A percentile compares a stretch with the other conserved stretches of the same genome.
Evolutionary conservation across 2,329 filamentous ascomycete species (phyloP).

Genomic region (Mollisia scopiformis): DNA sequence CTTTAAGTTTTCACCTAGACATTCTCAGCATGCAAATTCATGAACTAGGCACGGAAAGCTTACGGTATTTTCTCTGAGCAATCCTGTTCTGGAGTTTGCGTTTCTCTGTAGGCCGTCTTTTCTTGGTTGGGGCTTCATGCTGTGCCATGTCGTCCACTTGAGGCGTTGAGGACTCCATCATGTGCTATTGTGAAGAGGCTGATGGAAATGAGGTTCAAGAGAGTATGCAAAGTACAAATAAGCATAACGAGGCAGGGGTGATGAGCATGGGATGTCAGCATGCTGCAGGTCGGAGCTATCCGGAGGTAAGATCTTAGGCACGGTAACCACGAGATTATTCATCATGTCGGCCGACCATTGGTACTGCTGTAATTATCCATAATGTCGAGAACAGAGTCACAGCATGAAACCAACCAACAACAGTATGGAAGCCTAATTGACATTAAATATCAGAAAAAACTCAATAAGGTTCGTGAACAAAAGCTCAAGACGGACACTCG

Average conservation of each 20-base stretch:
- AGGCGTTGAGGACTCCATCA: background rate
- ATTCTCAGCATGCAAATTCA: background rate
- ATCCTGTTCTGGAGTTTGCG: constrained; percentile 6
- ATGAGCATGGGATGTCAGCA: background rate
- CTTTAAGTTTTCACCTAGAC: constrained; percentile 7
- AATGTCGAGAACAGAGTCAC: background rate
- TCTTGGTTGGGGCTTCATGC: background rate
- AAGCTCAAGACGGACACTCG: no score
- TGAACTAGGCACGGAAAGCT: background rate
- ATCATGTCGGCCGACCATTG: background rate
- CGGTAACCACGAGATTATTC: background rate
- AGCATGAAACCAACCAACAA: no score
- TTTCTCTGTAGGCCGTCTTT: constrained; percentile 3
- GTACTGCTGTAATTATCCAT: no score
- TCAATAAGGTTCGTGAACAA: no score
- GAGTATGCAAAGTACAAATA: background rate
- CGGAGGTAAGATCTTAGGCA: background rate
- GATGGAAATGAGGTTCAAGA: background rate
- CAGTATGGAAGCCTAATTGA: no score
- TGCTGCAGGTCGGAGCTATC: background rate
- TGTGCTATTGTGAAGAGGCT: background rate
- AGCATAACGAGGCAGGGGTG: background rate
- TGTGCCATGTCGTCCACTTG: background rate
- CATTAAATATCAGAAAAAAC: no score
- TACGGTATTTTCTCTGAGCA: constrained; percentile 12